Evolutionary conservation across 306 rosid species (phyloP).

Genomic region (Nissolia schottii): DNA sequence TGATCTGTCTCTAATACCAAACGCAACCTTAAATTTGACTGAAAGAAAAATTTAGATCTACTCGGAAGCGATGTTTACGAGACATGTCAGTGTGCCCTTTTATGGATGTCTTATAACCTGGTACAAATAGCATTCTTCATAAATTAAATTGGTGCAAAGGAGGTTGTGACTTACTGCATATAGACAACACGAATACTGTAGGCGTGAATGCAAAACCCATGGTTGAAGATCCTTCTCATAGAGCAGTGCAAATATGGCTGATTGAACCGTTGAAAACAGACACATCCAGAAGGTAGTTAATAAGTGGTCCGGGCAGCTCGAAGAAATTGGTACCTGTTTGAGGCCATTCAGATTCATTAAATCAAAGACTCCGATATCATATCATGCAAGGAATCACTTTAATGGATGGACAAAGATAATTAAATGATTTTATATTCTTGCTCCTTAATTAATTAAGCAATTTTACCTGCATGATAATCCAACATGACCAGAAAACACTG

Average conservation of each 20-base stretch:
- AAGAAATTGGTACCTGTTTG: conserved; percentile 61
- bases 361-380: no score
- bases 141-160: background rate
- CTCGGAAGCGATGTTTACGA: no score
- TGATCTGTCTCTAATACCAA: no score
- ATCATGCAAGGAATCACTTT: no score
- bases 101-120: no score
- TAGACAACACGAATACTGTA: conserved; percentile 48
- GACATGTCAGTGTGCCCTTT: no score
- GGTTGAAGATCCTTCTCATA: conserved; percentile 34
- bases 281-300: conserved; percentile 60
- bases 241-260: conserved; percentile 38
- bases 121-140: no score
- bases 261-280: conserved; percentile 43
- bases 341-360: conserved; percentile 15
- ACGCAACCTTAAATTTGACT: no score
- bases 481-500: conserved; percentile 47
- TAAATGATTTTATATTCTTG: background rate
- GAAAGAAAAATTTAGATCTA: no score
- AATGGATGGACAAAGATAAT: background rate
- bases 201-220: conserved; percentile 46
- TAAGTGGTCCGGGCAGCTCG: conserved; percentile 53
- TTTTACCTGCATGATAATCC: conserved; percentile 72
- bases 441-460: no score
- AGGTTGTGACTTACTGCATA: conserved; percentile 51